Base-by-base conservation (phyloP, 257 asterid species). In the Handroanthus guayacan region DNA sequence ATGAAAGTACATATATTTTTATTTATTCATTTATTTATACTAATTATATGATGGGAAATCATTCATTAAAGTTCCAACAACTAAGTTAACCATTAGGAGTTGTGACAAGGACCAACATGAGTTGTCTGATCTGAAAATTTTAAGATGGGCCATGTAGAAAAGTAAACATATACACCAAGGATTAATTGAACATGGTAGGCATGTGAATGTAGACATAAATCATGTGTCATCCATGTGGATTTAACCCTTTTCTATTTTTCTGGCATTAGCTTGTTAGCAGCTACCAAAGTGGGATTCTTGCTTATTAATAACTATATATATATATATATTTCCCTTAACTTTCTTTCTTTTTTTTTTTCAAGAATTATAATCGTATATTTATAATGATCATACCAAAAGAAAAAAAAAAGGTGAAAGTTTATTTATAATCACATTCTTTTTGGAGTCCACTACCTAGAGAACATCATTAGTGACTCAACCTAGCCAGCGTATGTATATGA, bases 151-250 rank as follows among this genome's bases (percentile, higher is more conserved):
- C 89, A 84, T 67, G 68, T 70, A 76, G 45, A 84, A 86, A 88
- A 86, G 92, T 88, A 84, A 84, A 84, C 83, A 84, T 81, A 52
- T 61, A 83, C 88, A 82, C 85, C 80, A 85, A 85, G 84, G 88
- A 80, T 83, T 84, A 85, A 86, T 78, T 81, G 91, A 86, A 89
- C 94, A 86, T 89, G 94, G 89, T 79, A 52, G 83, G 87, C 94
- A 89, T 89, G 94, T 88, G 88, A 89, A 80, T 73, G 71, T 83
- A 78, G 89, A 86, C 91, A 86, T 79, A 84, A 72, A 80, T 85
- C 93, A 88, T 88, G 93, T 90, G 93, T 84, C 84, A 41, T 82
- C 92, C 96, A 86, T 86, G 90, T 88, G 96, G 86, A 85, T 82
- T 83, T 74, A 72, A 76, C 76, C 50, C 52, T 50, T 67, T 60